Percentiles rank a stretch among this genome's conserved stretches.
phyloP scores from a whole-genome alignment of 805 yeast species.

The Myxozyma kluyveri region DNA sequence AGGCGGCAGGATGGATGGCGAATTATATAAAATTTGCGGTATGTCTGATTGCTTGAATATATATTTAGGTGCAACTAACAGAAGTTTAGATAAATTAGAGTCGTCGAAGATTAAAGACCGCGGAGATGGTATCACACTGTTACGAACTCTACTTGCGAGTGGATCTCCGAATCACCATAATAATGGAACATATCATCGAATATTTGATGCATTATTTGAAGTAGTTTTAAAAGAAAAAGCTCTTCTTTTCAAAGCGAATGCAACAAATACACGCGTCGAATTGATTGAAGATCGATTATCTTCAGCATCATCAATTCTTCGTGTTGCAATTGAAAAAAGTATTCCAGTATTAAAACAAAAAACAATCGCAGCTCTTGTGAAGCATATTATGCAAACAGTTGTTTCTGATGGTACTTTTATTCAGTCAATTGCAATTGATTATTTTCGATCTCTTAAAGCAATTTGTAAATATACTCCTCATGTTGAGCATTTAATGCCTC shows the following conservation, averaged over 20 bases:
- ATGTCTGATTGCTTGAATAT: no score
- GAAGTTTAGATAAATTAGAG: conserved; percentile 17
- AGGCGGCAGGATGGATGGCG: no score
- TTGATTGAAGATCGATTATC: conserved; percentile 12
- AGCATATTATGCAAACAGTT: conserved; percentile 16
- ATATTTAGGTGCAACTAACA: no score
- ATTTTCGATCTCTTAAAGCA: conserved; percentile 18
- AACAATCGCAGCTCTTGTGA: conserved; percentile 16
- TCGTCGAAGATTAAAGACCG: conserved; percentile 24
- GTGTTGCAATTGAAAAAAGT: conserved; percentile 13
- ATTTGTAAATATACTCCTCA: conserved; percentile 28
- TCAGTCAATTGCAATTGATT: conserved; percentile 25
- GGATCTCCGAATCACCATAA: conserved; percentile 7
- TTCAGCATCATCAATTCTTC: conserved; percentile 13
- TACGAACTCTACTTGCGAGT: conserved; percentile 5
- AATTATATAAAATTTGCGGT: no score
- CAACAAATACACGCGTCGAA: neutral
- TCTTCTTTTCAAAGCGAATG: neutral
- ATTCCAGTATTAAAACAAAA: conserved; percentile 9
- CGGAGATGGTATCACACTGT: conserved; percentile 16
- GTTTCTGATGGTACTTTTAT: conserved; percentile 8
- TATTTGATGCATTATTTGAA: conserved; percentile 21
- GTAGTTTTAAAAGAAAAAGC: conserved; percentile 17
- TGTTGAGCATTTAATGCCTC: conserved; percentile 27
- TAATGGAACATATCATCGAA: conserved; percentile 23